Evolutionary conservation across 1,139 yeast species (phyloP).

Genomic region (Zhuliangozyma blackwelliae): DNA sequence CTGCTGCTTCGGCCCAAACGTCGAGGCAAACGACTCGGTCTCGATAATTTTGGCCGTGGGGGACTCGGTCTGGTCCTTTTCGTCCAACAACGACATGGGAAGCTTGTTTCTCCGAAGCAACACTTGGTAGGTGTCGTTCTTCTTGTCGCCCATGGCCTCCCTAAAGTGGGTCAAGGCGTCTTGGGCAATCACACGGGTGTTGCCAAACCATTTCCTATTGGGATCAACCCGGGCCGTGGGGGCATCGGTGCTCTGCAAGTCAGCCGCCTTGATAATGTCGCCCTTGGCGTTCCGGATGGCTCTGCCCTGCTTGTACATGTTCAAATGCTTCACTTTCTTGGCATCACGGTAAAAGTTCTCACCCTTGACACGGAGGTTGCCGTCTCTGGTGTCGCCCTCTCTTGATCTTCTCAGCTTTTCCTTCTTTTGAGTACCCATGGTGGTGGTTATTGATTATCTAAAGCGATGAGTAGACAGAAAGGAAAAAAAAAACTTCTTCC

Average conservation of each 20-base stretch:
- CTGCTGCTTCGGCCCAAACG: constrained; percentile 95
- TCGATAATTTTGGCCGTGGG: constrained; percentile 81
- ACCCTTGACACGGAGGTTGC: constrained; percentile 91
- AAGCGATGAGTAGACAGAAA: too few species aligned
- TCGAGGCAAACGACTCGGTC: constrained; percentile 74
- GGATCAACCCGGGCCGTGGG: constrained; percentile 96
- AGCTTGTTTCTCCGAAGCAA: constrained; percentile 83
- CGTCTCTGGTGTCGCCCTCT: constrained; percentile 79
- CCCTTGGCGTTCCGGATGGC: constrained; percentile 86
- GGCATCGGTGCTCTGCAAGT: constrained; percentile 78
- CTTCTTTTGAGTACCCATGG: constrained; percentile 90
- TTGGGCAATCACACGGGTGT: constrained; percentile 94
- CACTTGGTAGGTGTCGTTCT: constrained; percentile 84
- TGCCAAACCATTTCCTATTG: constrained; percentile 95
- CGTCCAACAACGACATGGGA: constrained; percentile 93
- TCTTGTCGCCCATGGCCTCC: constrained; percentile 87
- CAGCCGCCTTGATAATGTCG: constrained; percentile 82
- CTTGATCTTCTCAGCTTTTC: constrained; percentile 83
- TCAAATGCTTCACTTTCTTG: constrained; percentile 81
- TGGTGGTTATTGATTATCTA: background rate
- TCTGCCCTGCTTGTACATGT: constrained; percentile 89
- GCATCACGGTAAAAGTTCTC: constrained; percentile 96
- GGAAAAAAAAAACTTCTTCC: too few species aligned
- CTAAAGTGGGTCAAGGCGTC: constrained; percentile 93
- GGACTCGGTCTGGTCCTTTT: constrained; percentile 66